Conservation (phyloP, 1,139 yeast genomes). For the Lodderomyces margitis region DNA sequence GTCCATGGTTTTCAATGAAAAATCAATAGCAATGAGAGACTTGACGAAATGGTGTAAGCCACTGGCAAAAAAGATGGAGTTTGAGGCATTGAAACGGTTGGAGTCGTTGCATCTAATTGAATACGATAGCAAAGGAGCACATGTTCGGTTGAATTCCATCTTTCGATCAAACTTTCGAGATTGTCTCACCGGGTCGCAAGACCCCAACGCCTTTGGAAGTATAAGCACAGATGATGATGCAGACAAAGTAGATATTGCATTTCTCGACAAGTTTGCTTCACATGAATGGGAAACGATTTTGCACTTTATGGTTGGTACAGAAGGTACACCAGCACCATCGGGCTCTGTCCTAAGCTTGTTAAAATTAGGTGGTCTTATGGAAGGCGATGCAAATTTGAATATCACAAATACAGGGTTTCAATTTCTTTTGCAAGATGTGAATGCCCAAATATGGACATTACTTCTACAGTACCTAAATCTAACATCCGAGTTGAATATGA, state of each 20-base stretch:
- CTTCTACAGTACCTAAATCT: constrained; percentile 81
- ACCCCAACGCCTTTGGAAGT: constrained; percentile 46
- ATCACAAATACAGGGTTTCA: constrained; percentile 94
- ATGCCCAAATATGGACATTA: constrained; percentile 94
- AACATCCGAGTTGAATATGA: constrained; percentile 85
- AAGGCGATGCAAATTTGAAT: constrained; percentile 44
- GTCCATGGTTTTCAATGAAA: constrained; percentile 82
- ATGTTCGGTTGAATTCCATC: constrained; percentile 64
- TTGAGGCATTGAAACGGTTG: constrained; percentile 77
- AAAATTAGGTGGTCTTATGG: constrained; percentile 81
- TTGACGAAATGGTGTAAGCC: constrained; percentile 77
- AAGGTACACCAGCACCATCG: constrained; percentile 62
- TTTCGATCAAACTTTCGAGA: constrained; percentile 75
- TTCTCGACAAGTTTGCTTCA: constrained; percentile 77
- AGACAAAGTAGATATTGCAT: constrained; percentile 56
- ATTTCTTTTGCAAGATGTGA: constrained; percentile 85
- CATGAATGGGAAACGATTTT: constrained; percentile 91
- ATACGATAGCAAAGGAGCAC: constrained; percentile 55
- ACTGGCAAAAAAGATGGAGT: constrained; percentile 51
- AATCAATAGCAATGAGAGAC: constrained; percentile 64
- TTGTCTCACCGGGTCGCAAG: constrained; percentile 79
- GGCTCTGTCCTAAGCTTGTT: constrained; percentile 63
- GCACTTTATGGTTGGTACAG: constrained; percentile 97
- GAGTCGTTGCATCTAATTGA: constrained; percentile 73
- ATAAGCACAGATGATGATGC: constrained; percentile 31